These are phyloP conservation scores for Lentinus tigrinus DNA, from an alignment of 768 basidiomycete genomes.

Conservation along the genomic window DNA sequence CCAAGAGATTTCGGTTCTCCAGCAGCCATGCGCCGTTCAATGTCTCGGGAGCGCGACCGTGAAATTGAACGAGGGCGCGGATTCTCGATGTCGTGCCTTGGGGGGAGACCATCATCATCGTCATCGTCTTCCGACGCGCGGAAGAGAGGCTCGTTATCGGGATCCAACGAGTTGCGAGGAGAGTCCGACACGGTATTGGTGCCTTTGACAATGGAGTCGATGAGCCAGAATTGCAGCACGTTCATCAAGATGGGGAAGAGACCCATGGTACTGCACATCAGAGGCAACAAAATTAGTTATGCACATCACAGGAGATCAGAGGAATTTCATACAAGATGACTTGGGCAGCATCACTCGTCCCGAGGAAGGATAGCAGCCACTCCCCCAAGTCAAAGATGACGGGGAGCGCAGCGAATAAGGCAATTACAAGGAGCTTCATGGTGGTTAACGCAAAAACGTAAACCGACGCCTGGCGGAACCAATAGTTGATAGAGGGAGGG, in stretches of 20 bases:
- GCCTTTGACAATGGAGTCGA: slow-evolving; percentile 90
- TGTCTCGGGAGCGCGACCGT: slow-evolving; percentile 26
- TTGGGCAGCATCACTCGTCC: slow-evolving; percentile 61
- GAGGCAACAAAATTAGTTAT: not conserved
- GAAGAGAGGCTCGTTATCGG: slow-evolving; percentile 66
- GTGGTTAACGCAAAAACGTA: slow-evolving; percentile 78
- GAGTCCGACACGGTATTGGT: slow-evolving; percentile 38
- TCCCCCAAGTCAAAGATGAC: slow-evolving; percentile 75
- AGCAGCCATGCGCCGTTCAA: slow-evolving; percentile 18
- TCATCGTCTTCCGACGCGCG: slow-evolving; percentile 52
- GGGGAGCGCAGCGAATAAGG: slow-evolving; percentile 68
- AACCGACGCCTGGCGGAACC: slow-evolving; percentile 75
- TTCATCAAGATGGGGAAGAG: slow-evolving; percentile 90
- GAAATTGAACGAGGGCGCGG: slow-evolving; percentile 37
- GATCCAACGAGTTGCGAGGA: slow-evolving; percentile 36
- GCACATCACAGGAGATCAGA: not conserved
- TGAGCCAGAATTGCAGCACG: slow-evolving; percentile 90
- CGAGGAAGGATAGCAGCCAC: slow-evolving; percentile 83
- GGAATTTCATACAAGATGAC: slow-evolving; percentile 72
- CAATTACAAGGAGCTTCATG: slow-evolving; percentile 92
- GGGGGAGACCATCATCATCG: slow-evolving; percentile 21
- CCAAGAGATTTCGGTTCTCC: slow-evolving; percentile 40
- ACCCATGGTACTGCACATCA: slow-evolving; percentile 73
- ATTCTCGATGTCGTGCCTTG: slow-evolving; percentile 46
- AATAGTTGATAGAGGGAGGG: slow-evolving; percentile 73